Evolutionary conservation across 2,329 filamentous ascomycete genomes (phyloP), one percentile per base, ranked within the genome.

Genomic region (Alternaria brassicicola): DNA sequence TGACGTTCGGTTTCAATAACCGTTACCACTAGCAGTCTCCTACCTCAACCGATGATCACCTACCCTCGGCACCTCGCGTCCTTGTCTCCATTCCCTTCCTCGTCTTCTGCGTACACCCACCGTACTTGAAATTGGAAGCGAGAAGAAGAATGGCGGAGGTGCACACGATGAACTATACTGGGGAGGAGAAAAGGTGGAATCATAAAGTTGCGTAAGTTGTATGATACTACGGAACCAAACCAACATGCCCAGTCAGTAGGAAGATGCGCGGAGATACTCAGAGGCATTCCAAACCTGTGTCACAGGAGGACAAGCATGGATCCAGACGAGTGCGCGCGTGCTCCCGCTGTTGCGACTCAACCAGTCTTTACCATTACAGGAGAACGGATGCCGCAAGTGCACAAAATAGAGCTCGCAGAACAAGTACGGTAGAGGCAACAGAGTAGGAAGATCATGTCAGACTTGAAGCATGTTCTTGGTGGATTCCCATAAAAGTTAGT

Each of bases 121-220:
- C 36, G 6, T 35, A n/a, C 3, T 5, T 17, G 15, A 13, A 23
- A 7, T 35, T 2, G 12, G 30, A n/a, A 8, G 6, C 15, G 12
- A 25, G 15, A 19, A 43, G 39, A 19, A 43, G 21, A 13, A 25
- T 33, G 19, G 23, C 25, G 39, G 35, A 43, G 9, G 3, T 6
- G 15, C 46, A 51, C 33, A 30, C 19, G 28, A 55, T 51, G 10
- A 52, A 55, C 12, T 36, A 55, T 31, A 51, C 46, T 9, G 25
- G 17, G 10, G 10, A n/a, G 9, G 33, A 30, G 30, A 50, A 45
- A 6, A 55, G 6, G n/a, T 21, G 38, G 52, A 43, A 36, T 30
- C 46, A 55, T 25, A 31, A 43, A 23, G 21, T 42, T 35, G 26
- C 30, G 17, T 55, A 21, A 50, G 45, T 42, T 4, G 21, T 30